Evolutionary conservation across 768 basidiomycete genomes (phyloP), one percentile per base, ranked within the genome.

Genomic region (Termitomyces sp.): DNA sequence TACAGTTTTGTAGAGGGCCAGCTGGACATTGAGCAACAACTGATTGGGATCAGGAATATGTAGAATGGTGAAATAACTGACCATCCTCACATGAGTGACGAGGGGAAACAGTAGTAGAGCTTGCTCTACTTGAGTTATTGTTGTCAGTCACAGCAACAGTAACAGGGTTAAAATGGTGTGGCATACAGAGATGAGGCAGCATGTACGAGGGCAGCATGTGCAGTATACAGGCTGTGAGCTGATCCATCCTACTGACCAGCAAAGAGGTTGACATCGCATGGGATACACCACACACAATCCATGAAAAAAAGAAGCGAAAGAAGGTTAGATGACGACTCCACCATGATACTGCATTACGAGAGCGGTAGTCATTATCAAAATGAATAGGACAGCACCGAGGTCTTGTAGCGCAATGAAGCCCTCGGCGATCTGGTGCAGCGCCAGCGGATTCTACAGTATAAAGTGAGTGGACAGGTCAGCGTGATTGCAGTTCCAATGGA

Each of bases 261-360:
- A 57, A 74, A 66, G 23, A 23, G 30, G 64, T 60, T 23, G 73
- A 63, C 42, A 75, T 58, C 7, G 66, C 60, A 60, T 72, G 74
- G 10, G 73, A 73, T 23, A 70, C 31, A 31, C 72, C 69, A 42
- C 67, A 73, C 10, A 72, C 59, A 17, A 71, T 68, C 73, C 73
- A 75, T 1, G 70, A 65, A 23, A 69, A 49, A 56, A 69, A 69
- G 53, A 73, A 74, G 59, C 68, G 72, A 56, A 70, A 72, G 63
- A 70, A 74, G 12, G 71, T 69, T 17, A 67, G 59, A 58, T 70
- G 68, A 21, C 74, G 63, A 40, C 67, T 68, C 11, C 65, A 15
- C 53, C 56, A 3, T 60, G 57, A 3, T 44, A 54, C 38, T 65
- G 63, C 26, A 62, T 67, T 28, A 71, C 53, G 37, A 64, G 57